These are phyloP conservation scores for Cercophora newfieldiana DNA, from an alignment of 495 filamentous ascomycete species.

Conservation along the genomic window DNA sequence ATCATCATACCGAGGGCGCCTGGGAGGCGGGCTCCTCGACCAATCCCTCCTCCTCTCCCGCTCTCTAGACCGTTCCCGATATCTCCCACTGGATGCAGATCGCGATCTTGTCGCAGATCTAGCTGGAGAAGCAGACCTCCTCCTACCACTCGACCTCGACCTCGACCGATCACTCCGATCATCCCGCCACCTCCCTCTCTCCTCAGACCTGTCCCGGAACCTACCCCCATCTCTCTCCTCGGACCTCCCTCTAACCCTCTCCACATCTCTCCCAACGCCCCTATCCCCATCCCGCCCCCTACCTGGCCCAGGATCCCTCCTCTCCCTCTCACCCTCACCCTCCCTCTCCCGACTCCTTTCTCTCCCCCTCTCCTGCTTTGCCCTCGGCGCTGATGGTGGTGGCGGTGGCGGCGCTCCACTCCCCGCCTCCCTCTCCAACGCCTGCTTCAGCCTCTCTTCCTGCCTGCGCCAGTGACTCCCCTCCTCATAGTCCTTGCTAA, in stretches of 20 bases:
- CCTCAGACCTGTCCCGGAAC: not conserved
- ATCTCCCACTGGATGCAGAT: not conserved
- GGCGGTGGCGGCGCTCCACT: conserved; percentile 11
- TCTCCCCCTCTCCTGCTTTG: conserved; percentile 2
- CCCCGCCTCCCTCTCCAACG: conserved; percentile 47
- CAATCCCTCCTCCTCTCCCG: not conserved
- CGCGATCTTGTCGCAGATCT: not conserved
- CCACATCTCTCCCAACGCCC: conserved; percentile 13
- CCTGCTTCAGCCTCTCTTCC: conserved; percentile 67
- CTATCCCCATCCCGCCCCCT: conserved; percentile 3
- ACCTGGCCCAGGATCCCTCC: not conserved
- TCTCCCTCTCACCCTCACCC: not conserved
- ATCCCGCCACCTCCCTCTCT: not conserved
- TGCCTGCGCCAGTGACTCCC: conserved; percentile 72
- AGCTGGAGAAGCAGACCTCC: not conserved
- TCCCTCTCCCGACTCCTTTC: not conserved
- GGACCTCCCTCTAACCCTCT: conserved; percentile 3
- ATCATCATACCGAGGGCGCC: not conserved
- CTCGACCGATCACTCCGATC: not conserved
- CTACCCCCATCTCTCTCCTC: conserved; percentile 5
- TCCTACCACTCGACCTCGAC: not conserved
- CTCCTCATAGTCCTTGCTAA: conserved; percentile 84
- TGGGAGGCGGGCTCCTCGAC: not conserved
- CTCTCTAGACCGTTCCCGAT: not conserved
- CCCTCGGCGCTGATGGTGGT: not conserved